A percentile compares a stretch with the other conserved stretches of the same genome.
These are phyloP conservation scores for Tulasnella sp. DNA, from an alignment of 768 basidiomycete species.

Conservation along the genomic window DNA sequence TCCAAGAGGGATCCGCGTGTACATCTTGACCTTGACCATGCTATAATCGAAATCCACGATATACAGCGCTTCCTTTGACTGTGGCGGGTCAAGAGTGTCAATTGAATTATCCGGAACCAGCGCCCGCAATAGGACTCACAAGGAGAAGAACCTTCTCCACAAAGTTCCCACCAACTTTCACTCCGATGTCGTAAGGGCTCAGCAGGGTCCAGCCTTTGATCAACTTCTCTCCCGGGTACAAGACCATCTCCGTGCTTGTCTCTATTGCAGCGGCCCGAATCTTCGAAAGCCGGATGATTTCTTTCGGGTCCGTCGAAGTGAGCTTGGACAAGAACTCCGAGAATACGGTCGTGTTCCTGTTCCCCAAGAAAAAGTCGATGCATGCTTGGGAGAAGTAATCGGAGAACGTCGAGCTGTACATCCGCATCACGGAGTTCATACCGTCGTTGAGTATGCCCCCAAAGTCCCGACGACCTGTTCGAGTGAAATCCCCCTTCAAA, in stretches of 20 bases:
- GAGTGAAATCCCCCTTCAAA: constrained; percentile 64
- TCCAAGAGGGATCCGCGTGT: constrained; percentile 81
- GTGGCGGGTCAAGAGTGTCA: background rate
- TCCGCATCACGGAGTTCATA: constrained; percentile 86
- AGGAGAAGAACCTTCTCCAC: constrained; percentile 92
- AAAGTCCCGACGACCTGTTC: constrained; percentile 92
- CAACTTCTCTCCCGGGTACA: constrained; percentile 71
- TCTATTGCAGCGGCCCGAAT: constrained; percentile 91
- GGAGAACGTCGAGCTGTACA: constrained; percentile 84
- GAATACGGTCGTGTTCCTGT: constrained; percentile 82
- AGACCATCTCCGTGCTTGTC: constrained; percentile 71
- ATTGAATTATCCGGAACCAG: background rate
- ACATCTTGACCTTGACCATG: constrained; percentile 85
- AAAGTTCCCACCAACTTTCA: constrained; percentile 67
- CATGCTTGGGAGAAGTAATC: constrained; percentile 98
- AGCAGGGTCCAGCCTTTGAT: constrained; percentile 90
- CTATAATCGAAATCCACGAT: constrained; percentile 93
- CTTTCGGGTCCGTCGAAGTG: constrained; percentile 86
- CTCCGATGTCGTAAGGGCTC: constrained; percentile 71
- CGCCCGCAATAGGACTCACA: constrained; percentile 49
- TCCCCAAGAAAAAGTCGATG: constrained; percentile 86
- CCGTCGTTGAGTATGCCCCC: constrained; percentile 94
- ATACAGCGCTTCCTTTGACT: constrained; percentile 58
- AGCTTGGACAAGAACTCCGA: constrained; percentile 88
- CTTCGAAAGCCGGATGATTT: constrained; percentile 80